phyloP scores from a whole-genome alignment of 495 filamentous ascomycete species.

The Lasiosphaeria hispida region DNA sequence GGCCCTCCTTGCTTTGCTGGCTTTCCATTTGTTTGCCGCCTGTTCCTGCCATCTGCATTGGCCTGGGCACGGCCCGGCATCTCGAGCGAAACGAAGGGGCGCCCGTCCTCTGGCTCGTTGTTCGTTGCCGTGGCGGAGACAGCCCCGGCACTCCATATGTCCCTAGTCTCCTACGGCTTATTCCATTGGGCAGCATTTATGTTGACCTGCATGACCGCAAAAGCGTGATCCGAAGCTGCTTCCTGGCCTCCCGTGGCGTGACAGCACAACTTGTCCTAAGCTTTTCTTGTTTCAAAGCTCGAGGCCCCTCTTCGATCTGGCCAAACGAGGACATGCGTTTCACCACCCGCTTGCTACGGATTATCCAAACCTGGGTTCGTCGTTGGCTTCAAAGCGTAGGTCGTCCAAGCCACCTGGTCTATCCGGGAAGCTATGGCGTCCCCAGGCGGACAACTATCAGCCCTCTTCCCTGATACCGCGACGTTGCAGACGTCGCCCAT shows the following conservation, averaged over 20 bases:
- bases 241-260: not conserved
- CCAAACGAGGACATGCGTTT: not conserved
- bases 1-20: no score
- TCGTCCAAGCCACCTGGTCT: not conserved
- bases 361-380: not conserved
- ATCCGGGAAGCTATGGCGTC: not conserved
- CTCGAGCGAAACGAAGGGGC: no score
- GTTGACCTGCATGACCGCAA: not conserved
- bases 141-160: not conserved
- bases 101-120: no score
- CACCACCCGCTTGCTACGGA: not conserved
- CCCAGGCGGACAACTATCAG: no score
- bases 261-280: not conserved
- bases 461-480: no score
- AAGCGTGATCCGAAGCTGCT: conserved; percentile 1
- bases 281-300: not conserved
- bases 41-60: no score
- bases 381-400: no score
- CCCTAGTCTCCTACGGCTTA: not conserved
- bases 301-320: not conserved
- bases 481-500: no score
- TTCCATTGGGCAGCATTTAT: not conserved
- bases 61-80: no score
- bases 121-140: no score
- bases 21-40: no score